These are phyloP conservation scores for Quercus cerris DNA, from an alignment of 306 rosid genomes.

Conservation along the genomic window DNA sequence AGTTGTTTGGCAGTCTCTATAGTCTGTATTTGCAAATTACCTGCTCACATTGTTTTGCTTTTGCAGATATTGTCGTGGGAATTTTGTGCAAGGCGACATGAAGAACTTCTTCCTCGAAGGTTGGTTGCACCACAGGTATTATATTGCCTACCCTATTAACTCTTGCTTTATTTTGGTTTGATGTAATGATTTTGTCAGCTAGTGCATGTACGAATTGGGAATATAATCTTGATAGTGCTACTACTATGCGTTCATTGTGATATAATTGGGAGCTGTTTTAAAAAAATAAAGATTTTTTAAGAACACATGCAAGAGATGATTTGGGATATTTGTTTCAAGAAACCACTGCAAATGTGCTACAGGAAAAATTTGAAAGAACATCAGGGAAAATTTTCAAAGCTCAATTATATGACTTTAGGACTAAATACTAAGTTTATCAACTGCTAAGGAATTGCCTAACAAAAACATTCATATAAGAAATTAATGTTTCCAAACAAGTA, in stretches of 20 bases:
- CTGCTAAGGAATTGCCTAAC: neutral
- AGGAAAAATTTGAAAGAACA: neutral
- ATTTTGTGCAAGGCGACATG: constrained; percentile 92
- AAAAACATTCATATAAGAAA: neutral
- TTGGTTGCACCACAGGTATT: constrained; percentile 94
- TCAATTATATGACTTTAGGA: neutral
- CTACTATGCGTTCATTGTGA: neutral
- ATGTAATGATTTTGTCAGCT: neutral
- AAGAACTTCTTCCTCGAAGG: constrained; percentile 96
- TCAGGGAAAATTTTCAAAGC: neutral
- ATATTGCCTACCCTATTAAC: constrained; percentile 3
- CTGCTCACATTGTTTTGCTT: constrained; percentile 1
- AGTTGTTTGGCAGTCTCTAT: constrained; percentile 4
- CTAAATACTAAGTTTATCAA: neutral
- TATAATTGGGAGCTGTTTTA: neutral
- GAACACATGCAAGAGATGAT: neutral
- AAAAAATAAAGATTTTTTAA: neutral
- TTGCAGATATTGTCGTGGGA: constrained; percentile 87
- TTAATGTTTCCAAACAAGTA: neutral
- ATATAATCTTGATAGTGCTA: neutral
- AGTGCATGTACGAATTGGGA: neutral
- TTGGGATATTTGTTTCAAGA: neutral
- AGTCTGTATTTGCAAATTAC: neutral
- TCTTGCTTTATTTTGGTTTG: neutral
- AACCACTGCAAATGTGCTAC: neutral